Evolutionary conservation across 2,329 filamentous ascomycete species (phyloP).

Genomic region (Fusarium subtropicale): DNA sequence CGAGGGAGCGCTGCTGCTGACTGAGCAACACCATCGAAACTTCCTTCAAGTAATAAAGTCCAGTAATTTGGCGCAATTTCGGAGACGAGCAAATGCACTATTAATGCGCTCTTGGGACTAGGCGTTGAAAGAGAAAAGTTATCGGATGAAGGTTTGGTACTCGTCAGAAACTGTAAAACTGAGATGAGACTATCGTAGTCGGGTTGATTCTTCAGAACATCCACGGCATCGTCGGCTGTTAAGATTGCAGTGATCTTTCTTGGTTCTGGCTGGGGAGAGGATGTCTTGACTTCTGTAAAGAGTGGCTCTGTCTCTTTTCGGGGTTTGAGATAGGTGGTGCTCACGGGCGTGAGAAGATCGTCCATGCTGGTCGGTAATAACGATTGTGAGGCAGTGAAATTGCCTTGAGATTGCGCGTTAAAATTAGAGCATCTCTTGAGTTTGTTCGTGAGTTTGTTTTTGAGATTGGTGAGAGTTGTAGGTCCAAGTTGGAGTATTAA

Average conservation of each 20-base stretch:
- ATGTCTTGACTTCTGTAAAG: slow-evolving; percentile 52
- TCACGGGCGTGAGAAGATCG: slow-evolving; percentile 65
- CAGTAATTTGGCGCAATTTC: slow-evolving; percentile 87
- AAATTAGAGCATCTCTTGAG: neutral
- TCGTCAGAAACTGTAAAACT: slow-evolving; percentile 64
- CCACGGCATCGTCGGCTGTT: slow-evolving; percentile 65
- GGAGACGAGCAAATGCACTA: slow-evolving; percentile 79
- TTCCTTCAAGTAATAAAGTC: slow-evolving; percentile 67
- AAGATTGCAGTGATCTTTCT: slow-evolving; percentile 38
- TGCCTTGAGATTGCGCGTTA: neutral
- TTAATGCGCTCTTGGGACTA: slow-evolving; percentile 75
- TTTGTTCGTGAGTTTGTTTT: neutral
- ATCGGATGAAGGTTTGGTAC: slow-evolving; percentile 32
- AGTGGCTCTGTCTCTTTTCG: slow-evolving; percentile 53
- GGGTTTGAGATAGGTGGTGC: slow-evolving; percentile 61
- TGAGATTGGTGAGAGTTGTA: neutral
- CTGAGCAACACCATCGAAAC: slow-evolving; percentile 29
- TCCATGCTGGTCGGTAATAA: slow-evolving; percentile 59
- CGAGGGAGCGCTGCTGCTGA: slow-evolving; percentile 36
- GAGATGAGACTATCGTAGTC: slow-evolving; percentile 66
- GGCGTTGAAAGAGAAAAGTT: slow-evolving; percentile 56
- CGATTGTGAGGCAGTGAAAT: neutral
- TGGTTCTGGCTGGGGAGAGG: slow-evolving; percentile 11
- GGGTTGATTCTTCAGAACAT: slow-evolving; percentile 71
- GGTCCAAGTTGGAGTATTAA: neutral